These are phyloP conservation scores for Omphalea diandra DNA, from an alignment of 441 rosid species.

Conservation along the genomic window DNA sequence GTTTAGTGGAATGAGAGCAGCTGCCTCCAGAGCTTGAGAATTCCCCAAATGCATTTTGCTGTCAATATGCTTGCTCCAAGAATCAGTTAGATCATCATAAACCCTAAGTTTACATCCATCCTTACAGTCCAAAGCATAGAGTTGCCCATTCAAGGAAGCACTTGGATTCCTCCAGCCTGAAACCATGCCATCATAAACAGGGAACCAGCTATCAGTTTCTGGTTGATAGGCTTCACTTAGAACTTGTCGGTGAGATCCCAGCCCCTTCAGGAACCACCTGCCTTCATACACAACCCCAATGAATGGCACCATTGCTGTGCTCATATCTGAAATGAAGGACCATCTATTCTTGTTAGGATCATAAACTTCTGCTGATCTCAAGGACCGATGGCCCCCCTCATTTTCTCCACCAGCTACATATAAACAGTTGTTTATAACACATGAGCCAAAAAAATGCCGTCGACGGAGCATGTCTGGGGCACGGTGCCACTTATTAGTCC, in stretches of 20 bases:
- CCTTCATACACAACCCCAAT: conserved; percentile 86
- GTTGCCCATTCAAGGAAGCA: conserved; percentile 66
- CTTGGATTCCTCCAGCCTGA: conserved; percentile 92
- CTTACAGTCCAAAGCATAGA: conserved; percentile 82
- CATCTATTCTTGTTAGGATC: conserved; percentile 86
- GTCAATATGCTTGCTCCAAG: conserved; percentile 85
- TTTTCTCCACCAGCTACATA: conserved; percentile 98
- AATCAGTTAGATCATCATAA: conserved; percentile 62
- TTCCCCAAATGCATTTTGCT: conserved; percentile 87
- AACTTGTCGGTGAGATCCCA: conserved; percentile 83
- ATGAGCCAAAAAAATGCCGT: conserved; percentile 87
- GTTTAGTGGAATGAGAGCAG: conserved; percentile 79
- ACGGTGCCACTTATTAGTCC: conserved; percentile 93
- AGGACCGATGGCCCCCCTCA: conserved; percentile 83
- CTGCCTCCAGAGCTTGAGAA: conserved; percentile 81
- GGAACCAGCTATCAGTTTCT: conserved; percentile 64
- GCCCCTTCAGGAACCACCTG: conserved; percentile 91
- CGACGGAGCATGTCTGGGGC: conserved; percentile 93
- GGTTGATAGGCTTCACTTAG: conserved; percentile 85
- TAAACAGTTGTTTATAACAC: conserved; percentile 86
- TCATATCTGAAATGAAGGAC: conserved; percentile 89
- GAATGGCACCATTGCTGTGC: conserved; percentile 95
- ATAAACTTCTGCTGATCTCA: conserved; percentile 89
- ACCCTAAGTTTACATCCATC: conserved; percentile 90
- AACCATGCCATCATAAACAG: conserved; percentile 80